Evolutionary conservation across 345 rosid species (phyloP).

Genomic region (Arabis alpina): DNA sequence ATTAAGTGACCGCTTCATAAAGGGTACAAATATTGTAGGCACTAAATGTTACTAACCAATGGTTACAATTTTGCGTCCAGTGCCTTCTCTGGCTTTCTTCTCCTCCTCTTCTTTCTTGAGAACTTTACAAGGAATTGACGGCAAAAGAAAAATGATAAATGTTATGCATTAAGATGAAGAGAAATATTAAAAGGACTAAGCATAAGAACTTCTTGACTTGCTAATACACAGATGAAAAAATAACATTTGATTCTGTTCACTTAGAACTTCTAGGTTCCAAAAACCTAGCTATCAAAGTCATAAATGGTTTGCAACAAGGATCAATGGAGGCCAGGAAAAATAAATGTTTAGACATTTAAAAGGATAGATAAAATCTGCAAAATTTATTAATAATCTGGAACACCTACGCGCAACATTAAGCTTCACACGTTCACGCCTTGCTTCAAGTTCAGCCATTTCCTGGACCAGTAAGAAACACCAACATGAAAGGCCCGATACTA

Average conservation of each 20-base stretch:
- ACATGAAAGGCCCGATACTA: constrained; percentile 11
- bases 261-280: constrained; percentile 11
- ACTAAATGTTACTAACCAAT: constrained; percentile 47
- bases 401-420: constrained; percentile 85
- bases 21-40: constrained; percentile 6
- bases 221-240: background rate
- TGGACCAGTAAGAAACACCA: constrained; percentile 42
- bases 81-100: constrained; percentile 71
- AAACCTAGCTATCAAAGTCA: constrained; percentile 1
- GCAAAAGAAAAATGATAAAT: constrained; percentile 9
- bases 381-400: constrained; percentile 26
- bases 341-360: background rate
- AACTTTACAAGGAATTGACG: constrained; percentile 47
- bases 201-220: constrained; percentile 13
- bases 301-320: constrained; percentile 19
- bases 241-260: constrained; percentile 4
- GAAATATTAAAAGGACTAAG: background rate
- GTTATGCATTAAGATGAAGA: constrained; percentile 1
- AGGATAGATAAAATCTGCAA: constrained; percentile 12
- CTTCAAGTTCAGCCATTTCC: constrained; percentile 85
- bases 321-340: constrained; percentile 16
- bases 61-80: constrained; percentile 46
- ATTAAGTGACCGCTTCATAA: constrained; percentile 9
- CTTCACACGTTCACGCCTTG: constrained; percentile 78
- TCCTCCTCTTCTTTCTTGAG: constrained; percentile 88